A percentile compares a stretch with the other conserved stretches of the same genome.
phyloP scores from a whole-genome alignment of 176 grass and related monocot genomes.

The Neostapfia colusana region DNA sequence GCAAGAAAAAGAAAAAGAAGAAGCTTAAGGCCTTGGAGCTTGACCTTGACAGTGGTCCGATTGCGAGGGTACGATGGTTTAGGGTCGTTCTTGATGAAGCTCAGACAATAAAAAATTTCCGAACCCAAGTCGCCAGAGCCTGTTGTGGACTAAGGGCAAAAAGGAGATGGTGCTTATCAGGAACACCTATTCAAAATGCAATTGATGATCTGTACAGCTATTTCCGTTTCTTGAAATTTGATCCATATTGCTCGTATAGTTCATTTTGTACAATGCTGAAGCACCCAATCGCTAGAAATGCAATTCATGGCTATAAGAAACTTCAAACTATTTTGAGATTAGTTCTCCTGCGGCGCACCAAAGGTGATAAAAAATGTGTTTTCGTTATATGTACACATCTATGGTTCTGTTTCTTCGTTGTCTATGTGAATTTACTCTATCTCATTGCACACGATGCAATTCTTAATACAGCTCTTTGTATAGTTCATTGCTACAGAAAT shows the following conservation, averaged over 20 bases:
- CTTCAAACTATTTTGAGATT: conserved; percentile 86
- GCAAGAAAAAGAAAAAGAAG: no score
- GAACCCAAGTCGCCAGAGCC: conserved; percentile 71
- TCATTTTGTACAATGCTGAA: conserved; percentile 61
- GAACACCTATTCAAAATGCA: conserved; percentile 90
- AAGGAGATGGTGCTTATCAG: conserved; percentile 95
- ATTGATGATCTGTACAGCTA: conserved; percentile 96
- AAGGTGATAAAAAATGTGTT: conserved; percentile 53
- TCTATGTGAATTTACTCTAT: conserved; percentile 12
- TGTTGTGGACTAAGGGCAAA: conserved; percentile 75
- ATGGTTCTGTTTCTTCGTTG: conserved; percentile 1
- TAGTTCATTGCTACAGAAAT: conserved; percentile 24
- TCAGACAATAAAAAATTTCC: conserved; percentile 91
- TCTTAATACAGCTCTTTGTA: background rate
- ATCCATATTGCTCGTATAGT: conserved; percentile 62
- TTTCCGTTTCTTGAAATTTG: conserved; percentile 89
- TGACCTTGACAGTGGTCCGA: conserved; percentile 49
- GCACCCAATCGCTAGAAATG: conserved; percentile 59
- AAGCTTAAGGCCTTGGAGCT: no score
- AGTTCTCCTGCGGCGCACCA: conserved; percentile 77
- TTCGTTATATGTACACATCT: conserved; percentile 15
- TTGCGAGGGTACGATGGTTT: conserved; percentile 91
- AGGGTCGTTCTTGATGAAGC: conserved; percentile 96
- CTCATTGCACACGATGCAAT: conserved; percentile 9
- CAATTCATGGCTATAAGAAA: conserved; percentile 74